A percentile compares a stretch with the other conserved stretches of the same genome.
Evolutionary conservation across 2,329 filamentous ascomycete species (phyloP).

Genomic region (Aspergillus persii): DNA sequence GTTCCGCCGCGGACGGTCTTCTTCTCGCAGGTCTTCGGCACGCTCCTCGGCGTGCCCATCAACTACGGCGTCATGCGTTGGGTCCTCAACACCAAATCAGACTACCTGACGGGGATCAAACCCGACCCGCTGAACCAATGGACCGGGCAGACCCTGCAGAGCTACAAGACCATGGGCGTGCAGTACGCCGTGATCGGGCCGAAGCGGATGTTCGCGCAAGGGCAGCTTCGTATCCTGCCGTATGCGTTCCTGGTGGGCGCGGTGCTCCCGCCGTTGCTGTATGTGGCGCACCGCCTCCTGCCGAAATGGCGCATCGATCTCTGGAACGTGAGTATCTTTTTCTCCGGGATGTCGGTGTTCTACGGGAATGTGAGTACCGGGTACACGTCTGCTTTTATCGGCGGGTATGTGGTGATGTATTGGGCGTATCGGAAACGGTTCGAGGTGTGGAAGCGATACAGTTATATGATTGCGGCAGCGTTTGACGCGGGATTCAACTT

Average conservation of each 20-base stretch:
- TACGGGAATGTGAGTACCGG: conserved; percentile 63
- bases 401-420: conserved; percentile 61
- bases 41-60: conserved; percentile 58
- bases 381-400: conserved; percentile 56
- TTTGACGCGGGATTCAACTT: conserved; percentile 64
- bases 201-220: conserved; percentile 27
- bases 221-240: conserved; percentile 28
- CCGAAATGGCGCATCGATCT: conserved; percentile 55
- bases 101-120: conserved; percentile 53
- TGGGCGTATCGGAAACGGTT: conserved; percentile 57
- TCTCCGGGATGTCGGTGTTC: conserved; percentile 54
- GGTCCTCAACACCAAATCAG: conserved; percentile 57
- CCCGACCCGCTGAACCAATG: conserved; percentile 59
- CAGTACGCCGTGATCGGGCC: conserved; percentile 59
- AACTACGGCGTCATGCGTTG: conserved; percentile 62
- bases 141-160: conserved; percentile 57
- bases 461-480: conserved; percentile 60
- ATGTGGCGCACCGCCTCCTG: conserved; percentile 52
- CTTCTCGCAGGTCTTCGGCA: conserved; percentile 61
- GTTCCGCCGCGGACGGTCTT: conserved; percentile 59
- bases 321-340: conserved; percentile 64
- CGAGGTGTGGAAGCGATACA: conserved; percentile 59
- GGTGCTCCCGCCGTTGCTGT: conserved; percentile 40
- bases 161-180: conserved; percentile 54
- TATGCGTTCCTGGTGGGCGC: conserved; percentile 35